phyloP scores from a whole-genome alignment of 306 rosid genomes.

The Casuarina glauca region DNA sequence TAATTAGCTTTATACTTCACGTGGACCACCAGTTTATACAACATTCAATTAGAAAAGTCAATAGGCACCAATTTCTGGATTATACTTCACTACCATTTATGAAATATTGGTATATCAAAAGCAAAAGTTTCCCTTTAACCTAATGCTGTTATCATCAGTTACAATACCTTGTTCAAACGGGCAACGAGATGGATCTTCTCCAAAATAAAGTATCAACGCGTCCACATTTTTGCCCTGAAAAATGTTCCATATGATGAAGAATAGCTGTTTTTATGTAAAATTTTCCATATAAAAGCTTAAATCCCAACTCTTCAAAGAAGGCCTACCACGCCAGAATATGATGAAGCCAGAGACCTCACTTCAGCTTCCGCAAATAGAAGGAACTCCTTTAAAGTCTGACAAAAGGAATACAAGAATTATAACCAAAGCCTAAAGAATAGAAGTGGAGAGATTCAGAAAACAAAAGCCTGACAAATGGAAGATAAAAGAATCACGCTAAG shows the following conservation, averaged over 20 bases:
- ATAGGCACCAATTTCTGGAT: not conserved
- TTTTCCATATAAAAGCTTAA: not conserved
- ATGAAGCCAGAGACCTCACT: constrained; percentile 81
- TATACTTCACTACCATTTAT: not conserved
- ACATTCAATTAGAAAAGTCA: not conserved
- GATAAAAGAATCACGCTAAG: not conserved
- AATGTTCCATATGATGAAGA: constrained; percentile 29
- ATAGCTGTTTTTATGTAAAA: not conserved
- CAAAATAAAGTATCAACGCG: constrained; percentile 80
- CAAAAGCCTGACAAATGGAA: not conserved
- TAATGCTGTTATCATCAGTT: not conserved
- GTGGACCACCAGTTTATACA: not conserved
- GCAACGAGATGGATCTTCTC: constrained; percentile 93
- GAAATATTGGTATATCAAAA: not conserved
- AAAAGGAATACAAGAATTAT: constrained; percentile 12
- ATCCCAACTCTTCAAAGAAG: constrained; percentile 18
- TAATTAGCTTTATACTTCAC: not conserved
- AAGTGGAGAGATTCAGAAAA: not conserved
- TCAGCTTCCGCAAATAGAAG: constrained; percentile 83
- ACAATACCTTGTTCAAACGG: constrained; percentile 82
- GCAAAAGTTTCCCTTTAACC: not conserved
- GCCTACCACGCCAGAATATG: constrained; percentile 84
- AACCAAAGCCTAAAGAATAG: not conserved
- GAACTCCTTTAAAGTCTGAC: constrained; percentile 69
- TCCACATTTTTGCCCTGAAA: constrained; percentile 89